Evolutionary conservation across 768 basidiomycete genomes (phyloP).

Genomic region (Asterophora lycoperdoides): DNA sequence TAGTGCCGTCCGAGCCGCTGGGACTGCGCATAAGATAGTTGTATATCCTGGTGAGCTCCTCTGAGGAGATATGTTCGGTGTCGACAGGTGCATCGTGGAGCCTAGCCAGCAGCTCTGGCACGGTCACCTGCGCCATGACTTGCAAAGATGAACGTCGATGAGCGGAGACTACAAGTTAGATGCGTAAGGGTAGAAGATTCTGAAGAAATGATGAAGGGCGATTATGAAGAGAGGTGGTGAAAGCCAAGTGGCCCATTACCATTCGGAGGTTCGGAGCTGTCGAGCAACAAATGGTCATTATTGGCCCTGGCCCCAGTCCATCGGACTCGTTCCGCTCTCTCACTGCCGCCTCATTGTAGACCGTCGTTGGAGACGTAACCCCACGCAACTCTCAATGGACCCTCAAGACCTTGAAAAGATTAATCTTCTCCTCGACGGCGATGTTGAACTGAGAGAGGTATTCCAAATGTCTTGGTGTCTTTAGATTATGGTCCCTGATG

Average conservation of each 20-base stretch:
- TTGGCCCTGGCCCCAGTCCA: too few species aligned
- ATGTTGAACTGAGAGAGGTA: slow-evolving; percentile 65
- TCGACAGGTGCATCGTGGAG: slow-evolving; percentile 59
- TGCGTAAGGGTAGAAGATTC: not conserved
- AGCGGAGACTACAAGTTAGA: not conserved
- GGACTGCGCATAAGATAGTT: slow-evolving; percentile 48
- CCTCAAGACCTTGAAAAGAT: slow-evolving; percentile 49
- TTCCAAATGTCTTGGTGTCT: slow-evolving; percentile 7
- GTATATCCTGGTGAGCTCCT: slow-evolving; percentile 46
- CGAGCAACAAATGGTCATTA: too few species aligned
- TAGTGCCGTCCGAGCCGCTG: slow-evolving; percentile 31
- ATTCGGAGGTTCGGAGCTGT: too few species aligned
- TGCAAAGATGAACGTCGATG: not conserved
- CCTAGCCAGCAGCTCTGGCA: slow-evolving; percentile 46
- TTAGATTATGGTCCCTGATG: not conserved
- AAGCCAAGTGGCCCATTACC: not conserved
- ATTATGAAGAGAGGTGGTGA: not conserved
- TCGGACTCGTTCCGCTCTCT: too few species aligned
- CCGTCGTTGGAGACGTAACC: too few species aligned
- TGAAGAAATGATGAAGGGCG: not conserved
- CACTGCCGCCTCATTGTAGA: too few species aligned
- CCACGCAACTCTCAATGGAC: slow-evolving; percentile 49
- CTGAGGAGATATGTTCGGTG: slow-evolving; percentile 43
- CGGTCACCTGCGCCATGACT: slow-evolving; percentile 23
- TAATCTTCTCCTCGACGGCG: slow-evolving; percentile 57